phyloP scores from a whole-genome alignment of 2,329 filamentous ascomycete species.

The Ascochyta koolunga region DNA sequence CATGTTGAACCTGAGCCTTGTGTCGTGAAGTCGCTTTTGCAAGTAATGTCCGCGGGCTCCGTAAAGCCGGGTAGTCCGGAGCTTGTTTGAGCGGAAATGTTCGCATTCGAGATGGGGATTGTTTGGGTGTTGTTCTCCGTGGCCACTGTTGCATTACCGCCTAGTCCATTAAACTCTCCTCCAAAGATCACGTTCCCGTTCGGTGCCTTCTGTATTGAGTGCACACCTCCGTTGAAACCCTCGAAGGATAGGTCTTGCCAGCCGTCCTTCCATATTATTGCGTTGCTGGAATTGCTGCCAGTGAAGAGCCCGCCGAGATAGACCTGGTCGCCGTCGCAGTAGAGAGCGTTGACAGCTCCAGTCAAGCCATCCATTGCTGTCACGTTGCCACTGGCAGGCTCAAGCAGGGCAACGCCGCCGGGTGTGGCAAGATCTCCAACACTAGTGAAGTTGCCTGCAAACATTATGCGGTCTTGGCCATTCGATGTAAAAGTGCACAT shows the following conservation, averaged over 20 bases:
- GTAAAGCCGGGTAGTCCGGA: conserved; percentile 68
- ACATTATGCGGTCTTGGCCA: conserved; percentile 75
- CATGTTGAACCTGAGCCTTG: conserved; percentile 79
- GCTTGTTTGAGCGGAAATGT: conserved; percentile 70
- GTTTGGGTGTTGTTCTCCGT: conserved; percentile 74
- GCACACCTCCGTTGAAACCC: conserved; percentile 92
- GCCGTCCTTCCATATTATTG: conserved; percentile 75
- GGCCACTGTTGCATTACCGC: conserved; percentile 77
- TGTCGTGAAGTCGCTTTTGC: conserved; percentile 68
- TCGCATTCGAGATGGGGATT: conserved; percentile 82
- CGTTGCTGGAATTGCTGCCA: conserved; percentile 82
- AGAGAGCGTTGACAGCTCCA: conserved; percentile 80
- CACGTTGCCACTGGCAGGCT: conserved; percentile 72
- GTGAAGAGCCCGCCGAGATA: conserved; percentile 91
- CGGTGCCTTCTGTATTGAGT: conserved; percentile 78
- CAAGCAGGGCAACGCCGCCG: conserved; percentile 78
- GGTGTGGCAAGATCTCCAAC: conserved; percentile 76
- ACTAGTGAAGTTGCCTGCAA: conserved; percentile 96
- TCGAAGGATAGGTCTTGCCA: conserved; percentile 87
- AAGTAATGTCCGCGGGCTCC: conserved; percentile 82
- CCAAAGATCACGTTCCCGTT: conserved; percentile 91
- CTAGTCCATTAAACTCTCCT: conserved; percentile 85
- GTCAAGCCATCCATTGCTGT: conserved; percentile 79
- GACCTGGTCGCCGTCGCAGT: conserved; percentile 85
- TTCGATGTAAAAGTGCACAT: conserved; percentile 83